These are phyloP conservation scores for Pichia scutulata DNA, from an alignment of 805 yeast genomes.

Conservation along the genomic window DNA sequence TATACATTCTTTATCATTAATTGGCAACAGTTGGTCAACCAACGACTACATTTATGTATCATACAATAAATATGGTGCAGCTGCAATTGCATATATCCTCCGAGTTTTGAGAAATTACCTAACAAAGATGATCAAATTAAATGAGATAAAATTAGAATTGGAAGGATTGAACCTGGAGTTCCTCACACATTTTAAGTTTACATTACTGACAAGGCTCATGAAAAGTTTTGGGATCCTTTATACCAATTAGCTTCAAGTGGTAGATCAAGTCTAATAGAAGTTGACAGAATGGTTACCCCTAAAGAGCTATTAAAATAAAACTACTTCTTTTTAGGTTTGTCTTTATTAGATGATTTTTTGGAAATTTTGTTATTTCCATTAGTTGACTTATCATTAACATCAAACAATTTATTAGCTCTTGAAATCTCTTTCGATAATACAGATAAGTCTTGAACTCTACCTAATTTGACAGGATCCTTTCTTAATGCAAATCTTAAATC, in stretches of 20 bases:
- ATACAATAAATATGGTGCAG: constrained; percentile 44
- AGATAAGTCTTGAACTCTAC: constrained; percentile 60
- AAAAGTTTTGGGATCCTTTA: constrained; percentile 13
- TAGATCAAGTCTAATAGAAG: constrained; percentile 13
- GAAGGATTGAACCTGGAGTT: constrained; percentile 11
- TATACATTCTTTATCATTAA: constrained; percentile 34
- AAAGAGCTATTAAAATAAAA: constrained; percentile 7
- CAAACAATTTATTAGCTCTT: constrained; percentile 61
- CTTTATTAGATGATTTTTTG: constrained; percentile 1
- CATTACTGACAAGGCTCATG: constrained; percentile 8
- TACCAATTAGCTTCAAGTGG: constrained; percentile 11
- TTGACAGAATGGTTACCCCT: constrained; percentile 3
- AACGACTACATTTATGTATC: constrained; percentile 38
- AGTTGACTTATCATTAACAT: constrained; percentile 47
- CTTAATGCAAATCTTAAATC: constrained; percentile 67
- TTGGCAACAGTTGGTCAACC: constrained; percentile 35
- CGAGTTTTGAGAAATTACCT: constrained; percentile 35
- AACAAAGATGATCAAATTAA: constrained; percentile 31
- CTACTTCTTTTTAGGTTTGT: background rate
- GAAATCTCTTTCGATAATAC: constrained; percentile 51
- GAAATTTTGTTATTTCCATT: constrained; percentile 14
- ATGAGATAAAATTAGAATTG: constrained; percentile 20
- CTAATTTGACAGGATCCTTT: constrained; percentile 57
- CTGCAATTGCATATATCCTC: constrained; percentile 54
- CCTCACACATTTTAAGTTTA: constrained; percentile 13